phyloP scores from a whole-genome alignment of 2,329 filamentous ascomycete genomes.

The Aspergillus fructus region DNA sequence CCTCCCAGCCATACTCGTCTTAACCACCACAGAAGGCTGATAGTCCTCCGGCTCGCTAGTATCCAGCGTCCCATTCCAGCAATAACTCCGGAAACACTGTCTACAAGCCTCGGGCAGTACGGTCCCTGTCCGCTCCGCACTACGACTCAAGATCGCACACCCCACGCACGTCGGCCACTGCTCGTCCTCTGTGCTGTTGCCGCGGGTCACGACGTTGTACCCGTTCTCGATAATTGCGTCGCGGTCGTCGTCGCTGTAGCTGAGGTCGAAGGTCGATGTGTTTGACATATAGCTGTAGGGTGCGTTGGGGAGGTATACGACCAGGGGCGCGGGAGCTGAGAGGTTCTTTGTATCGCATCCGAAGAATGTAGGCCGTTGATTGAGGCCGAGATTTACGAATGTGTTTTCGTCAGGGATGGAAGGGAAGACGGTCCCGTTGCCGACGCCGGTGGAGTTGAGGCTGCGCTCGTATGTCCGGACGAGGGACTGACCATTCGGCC shows the following conservation, averaged over 20 bases:
- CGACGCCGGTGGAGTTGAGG: constrained; percentile 52
- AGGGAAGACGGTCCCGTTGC: constrained; percentile 71
- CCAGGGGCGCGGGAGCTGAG: constrained; percentile 49
- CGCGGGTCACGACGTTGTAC: constrained; percentile 79
- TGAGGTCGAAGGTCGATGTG: constrained; percentile 70
- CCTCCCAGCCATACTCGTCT: too few species aligned
- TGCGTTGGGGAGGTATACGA: constrained; percentile 86
- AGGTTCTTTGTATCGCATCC: constrained; percentile 70
- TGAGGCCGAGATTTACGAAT: constrained; percentile 74
- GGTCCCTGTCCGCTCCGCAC: constrained; percentile 69
- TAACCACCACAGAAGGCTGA: too few species aligned
- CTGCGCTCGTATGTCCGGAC: constrained; percentile 73
- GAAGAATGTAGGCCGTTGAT: constrained; percentile 75
- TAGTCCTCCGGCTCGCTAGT: too few species aligned
- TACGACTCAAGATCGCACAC: constrained; percentile 80
- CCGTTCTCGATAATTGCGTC: constrained; percentile 84
- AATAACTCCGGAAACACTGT: constrained; percentile 77
- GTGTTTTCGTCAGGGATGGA: constrained; percentile 71
- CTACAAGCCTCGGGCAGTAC: constrained; percentile 69
- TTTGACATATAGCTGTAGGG: constrained; percentile 79
- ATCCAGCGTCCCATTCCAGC: constrained; percentile 75
- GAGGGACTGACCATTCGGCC: constrained; percentile 75
- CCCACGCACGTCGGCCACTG: constrained; percentile 82
- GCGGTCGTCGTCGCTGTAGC: constrained; percentile 65
- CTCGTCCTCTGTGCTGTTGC: constrained; percentile 71